Evolutionary conservation across 2,329 filamentous ascomycete genomes (phyloP).

Genomic region (Alternaria incomplexa): DNA sequence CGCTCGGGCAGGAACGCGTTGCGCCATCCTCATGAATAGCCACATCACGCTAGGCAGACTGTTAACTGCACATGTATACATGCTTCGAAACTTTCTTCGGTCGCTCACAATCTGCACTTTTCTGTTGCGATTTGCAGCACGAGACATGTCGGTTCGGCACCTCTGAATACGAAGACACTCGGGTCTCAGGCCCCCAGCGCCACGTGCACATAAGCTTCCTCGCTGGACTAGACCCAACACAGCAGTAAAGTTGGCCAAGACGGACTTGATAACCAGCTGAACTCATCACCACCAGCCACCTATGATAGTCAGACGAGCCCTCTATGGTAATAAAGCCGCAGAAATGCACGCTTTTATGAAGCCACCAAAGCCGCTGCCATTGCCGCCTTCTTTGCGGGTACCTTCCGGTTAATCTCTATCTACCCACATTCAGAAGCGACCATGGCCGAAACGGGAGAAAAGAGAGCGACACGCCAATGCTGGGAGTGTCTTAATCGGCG

Average conservation of each 20-base stretch:
- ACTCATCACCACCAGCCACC: neutral
- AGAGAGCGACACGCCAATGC: conserved; percentile 37
- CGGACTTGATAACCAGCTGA: neutral
- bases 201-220: neutral
- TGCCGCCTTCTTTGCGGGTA: neutral
- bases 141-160: neutral
- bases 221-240: conserved; percentile 7
- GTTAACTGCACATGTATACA: neutral
- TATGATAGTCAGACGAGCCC: conserved; percentile 1
- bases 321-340: conserved; percentile 32
- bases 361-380: neutral
- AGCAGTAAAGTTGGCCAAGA: conserved; percentile 27
- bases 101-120: neutral
- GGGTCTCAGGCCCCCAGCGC: neutral
- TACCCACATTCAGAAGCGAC: neutral
- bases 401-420: neutral
- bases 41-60: neutral
- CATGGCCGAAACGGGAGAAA: conserved; percentile 19
- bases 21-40: neutral
- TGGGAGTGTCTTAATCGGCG: conserved; percentile 43
- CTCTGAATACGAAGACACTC: neutral
- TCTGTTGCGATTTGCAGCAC: neutral
- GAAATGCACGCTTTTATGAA: neutral
- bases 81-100: neutral
- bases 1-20: neutral